Conservation (phyloP, 345 rosid genomes). For the Iberis pinnata region DNA sequence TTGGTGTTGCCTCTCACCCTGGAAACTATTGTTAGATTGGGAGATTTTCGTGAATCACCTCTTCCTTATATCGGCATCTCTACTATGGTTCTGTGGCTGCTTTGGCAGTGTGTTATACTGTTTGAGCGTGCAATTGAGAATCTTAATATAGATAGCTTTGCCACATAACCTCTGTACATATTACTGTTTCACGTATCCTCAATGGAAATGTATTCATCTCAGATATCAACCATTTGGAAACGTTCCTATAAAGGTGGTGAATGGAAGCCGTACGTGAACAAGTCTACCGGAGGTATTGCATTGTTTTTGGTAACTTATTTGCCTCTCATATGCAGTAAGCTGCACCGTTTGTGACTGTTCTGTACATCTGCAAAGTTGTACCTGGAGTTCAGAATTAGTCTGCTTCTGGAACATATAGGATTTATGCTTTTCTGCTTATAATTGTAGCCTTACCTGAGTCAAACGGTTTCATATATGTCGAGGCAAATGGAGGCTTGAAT, state of each 20-base stretch:
- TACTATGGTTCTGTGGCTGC: constrained; percentile 11
- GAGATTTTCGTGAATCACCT: background rate
- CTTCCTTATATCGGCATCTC: background rate
- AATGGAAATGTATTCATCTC: constrained; percentile 20
- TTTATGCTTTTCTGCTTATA: constrained; percentile 12
- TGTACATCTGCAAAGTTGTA: background rate
- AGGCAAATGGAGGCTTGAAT: constrained; percentile 97
- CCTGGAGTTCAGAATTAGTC: background rate
- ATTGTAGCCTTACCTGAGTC: constrained; percentile 79
- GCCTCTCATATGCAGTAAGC: constrained; percentile 1
- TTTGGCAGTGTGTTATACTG: background rate
- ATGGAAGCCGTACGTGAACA: constrained; percentile 73
- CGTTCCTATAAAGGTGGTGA: constrained; percentile 64
- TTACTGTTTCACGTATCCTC: background rate
- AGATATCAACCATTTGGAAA: constrained; percentile 91
- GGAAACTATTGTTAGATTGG: constrained; percentile 6
- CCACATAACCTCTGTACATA: background rate
- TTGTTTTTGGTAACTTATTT: background rate
- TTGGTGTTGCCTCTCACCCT: constrained; percentile 3
- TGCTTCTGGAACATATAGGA: constrained; percentile 5
- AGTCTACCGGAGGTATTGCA: constrained; percentile 61
- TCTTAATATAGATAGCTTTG: background rate
- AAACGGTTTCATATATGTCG: constrained; percentile 88
- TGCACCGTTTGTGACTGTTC: background rate
- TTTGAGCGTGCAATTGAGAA: background rate